phyloP scores from a whole-genome alignment of 1,139 yeast species.

The Tardiomyces digboiensis region DNA sequence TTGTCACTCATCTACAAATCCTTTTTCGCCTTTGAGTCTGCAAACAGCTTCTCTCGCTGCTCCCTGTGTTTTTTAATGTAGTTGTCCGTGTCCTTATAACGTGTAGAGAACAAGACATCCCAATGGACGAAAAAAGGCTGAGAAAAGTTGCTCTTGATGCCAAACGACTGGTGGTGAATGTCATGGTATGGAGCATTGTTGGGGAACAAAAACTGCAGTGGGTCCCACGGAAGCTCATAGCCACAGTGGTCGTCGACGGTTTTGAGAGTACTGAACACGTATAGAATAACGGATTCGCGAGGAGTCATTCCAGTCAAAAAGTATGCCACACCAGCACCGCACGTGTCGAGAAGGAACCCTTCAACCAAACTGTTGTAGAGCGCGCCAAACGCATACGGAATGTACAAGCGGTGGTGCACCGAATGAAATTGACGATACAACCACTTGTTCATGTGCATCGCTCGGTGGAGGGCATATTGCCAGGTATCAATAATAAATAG shows the following conservation, averaged over 20 bases:
- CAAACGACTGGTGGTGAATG: constrained; percentile 95
- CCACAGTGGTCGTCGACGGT: constrained; percentile 99
- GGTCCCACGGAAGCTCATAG: constrained; percentile 81
- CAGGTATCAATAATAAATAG: constrained; percentile 79
- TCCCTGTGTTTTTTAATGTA: constrained; percentile 25
- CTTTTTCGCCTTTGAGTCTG: too few species aligned
- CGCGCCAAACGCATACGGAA: constrained; percentile 96
- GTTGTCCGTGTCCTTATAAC: constrained; percentile 42
- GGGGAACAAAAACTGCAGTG: constrained; percentile 84
- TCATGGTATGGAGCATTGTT: constrained; percentile 95
- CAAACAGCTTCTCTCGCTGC: constrained; percentile 21
- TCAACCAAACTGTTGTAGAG: constrained; percentile 89
- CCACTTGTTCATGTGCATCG: constrained; percentile 75
- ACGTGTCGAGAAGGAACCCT: constrained; percentile 84
- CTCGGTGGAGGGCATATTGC: constrained; percentile 87
- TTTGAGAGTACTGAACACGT: constrained; percentile 83
- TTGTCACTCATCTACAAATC: neutral
- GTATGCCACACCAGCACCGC: constrained; percentile 84
- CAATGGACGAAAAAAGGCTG: constrained; percentile 96
- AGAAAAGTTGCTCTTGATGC: constrained; percentile 87
- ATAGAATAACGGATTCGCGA: constrained; percentile 66
- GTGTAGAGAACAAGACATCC: constrained; percentile 68
- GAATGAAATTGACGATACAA: constrained; percentile 82
- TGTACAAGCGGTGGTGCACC: constrained; percentile 87
- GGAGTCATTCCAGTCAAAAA: constrained; percentile 54